Conservation (phyloP, 495 filamentous ascomycete genomes). For the Talaromyces liani region DNA sequence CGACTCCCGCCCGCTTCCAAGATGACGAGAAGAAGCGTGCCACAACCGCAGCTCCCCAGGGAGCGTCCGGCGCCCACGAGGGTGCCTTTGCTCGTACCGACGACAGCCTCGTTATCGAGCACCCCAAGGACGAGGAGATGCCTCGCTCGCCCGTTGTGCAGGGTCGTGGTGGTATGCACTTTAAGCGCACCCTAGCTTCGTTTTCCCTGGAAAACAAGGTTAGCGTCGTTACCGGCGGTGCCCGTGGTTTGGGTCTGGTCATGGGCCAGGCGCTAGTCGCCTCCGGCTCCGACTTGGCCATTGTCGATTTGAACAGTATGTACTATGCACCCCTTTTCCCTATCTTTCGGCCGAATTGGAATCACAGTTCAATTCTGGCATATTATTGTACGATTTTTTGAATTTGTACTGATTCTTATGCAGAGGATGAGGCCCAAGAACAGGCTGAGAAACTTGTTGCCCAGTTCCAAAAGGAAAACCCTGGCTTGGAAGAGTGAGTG, state of each 20-base stretch:
- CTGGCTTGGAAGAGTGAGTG: constrained; percentile 59
- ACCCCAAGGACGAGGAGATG: constrained; percentile 62
- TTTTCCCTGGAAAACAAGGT: constrained; percentile 77
- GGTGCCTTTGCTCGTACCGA: constrained; percentile 68
- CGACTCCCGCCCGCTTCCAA: constrained; percentile 20
- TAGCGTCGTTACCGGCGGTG: constrained; percentile 77
- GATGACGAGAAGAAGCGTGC: constrained; percentile 25
- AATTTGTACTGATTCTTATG: constrained; percentile 12
- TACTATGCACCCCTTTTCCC: constrained; percentile 11
- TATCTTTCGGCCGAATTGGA: not conserved
- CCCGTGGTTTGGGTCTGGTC: constrained; percentile 77
- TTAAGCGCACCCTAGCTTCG: constrained; percentile 61
- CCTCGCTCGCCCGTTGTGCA: constrained; percentile 59
- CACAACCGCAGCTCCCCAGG: constrained; percentile 21
- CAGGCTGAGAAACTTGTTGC: constrained; percentile 66
- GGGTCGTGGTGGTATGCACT: constrained; percentile 62
- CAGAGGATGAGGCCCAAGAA: constrained; percentile 76
- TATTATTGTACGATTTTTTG: not conserved
- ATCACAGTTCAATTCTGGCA: not conserved
- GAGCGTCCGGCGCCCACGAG: constrained; percentile 27
- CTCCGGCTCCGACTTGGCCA: constrained; percentile 80
- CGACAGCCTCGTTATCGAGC: constrained; percentile 63
- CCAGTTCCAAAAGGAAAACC: constrained; percentile 69
- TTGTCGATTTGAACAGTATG: constrained; percentile 89
- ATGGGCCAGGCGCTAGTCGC: constrained; percentile 86